Evolutionary conservation across 2,329 filamentous ascomycete species (phyloP).

Genomic region (Helotiales sp.): DNA sequence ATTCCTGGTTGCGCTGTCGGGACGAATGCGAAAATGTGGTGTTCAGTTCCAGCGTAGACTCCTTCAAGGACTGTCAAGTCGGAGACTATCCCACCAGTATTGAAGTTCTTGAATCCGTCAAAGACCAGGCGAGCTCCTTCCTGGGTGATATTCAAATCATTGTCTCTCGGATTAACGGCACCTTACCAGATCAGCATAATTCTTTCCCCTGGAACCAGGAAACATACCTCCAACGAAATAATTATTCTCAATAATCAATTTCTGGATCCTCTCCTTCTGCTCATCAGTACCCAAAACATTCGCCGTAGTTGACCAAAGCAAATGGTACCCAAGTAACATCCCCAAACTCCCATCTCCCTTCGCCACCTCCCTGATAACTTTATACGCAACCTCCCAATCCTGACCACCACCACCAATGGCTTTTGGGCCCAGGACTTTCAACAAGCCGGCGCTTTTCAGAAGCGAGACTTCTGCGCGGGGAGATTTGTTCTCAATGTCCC

Average conservation of each 20-base stretch:
- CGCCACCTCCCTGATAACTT: constrained; percentile 64
- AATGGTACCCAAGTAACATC: constrained; percentile 69
- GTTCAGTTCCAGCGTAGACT: constrained; percentile 58
- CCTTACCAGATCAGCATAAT: constrained; percentile 31
- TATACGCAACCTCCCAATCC: constrained; percentile 60
- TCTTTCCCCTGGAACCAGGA: background rate
- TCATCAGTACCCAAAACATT: constrained; percentile 64
- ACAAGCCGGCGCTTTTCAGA: constrained; percentile 55
- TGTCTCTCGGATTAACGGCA: constrained; percentile 70
- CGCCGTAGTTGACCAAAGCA: constrained; percentile 66
- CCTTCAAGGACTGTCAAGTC: constrained; percentile 70
- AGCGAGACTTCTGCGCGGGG: constrained; percentile 56
- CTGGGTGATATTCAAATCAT: constrained; percentile 60
- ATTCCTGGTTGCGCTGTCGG: constrained; percentile 63
- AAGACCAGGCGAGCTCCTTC: constrained; percentile 62
- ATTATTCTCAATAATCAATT: constrained; percentile 65
- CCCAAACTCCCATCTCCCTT: constrained; percentile 69
- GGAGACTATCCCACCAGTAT: constrained; percentile 69
- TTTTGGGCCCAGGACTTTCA: constrained; percentile 55
- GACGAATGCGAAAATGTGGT: constrained; percentile 68
- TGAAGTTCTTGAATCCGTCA: constrained; percentile 69
- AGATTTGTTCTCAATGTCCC: constrained; percentile 58
- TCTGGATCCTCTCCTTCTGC: constrained; percentile 61
- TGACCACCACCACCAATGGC: constrained; percentile 59
- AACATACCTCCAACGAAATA: constrained; percentile 63